These are phyloP conservation scores for Suillus alpinus DNA, from an alignment of 768 basidiomycete genomes.

Conservation along the genomic window DNA sequence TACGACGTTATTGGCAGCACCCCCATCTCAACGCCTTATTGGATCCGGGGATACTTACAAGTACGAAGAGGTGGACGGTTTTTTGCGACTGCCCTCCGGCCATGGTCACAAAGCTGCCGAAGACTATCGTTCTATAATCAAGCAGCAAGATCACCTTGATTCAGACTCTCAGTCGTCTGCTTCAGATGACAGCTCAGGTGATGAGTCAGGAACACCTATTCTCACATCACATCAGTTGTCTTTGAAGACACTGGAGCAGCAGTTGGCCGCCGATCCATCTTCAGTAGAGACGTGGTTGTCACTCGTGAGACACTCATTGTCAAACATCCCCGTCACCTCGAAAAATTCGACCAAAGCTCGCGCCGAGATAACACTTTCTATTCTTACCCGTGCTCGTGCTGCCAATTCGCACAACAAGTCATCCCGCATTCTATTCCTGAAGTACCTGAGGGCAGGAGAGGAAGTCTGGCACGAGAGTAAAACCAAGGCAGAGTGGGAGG, in stretches of 20 bases:
- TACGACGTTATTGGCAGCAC: constrained; percentile 49
- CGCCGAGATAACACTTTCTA: constrained; percentile 66
- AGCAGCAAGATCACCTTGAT: constrained; percentile 25
- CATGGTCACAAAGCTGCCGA: constrained; percentile 31
- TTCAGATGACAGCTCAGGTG: constrained; percentile 34
- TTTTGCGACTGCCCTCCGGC: constrained; percentile 54
- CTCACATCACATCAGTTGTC: constrained; percentile 58
- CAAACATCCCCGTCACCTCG: constrained; percentile 56
- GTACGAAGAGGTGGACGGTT: constrained; percentile 66
- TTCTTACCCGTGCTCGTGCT: constrained; percentile 62
- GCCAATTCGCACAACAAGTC: constrained; percentile 49
- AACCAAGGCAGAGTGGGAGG: constrained; percentile 66
- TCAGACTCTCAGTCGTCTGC: constrained; percentile 35
- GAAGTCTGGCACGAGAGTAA: constrained; percentile 63
- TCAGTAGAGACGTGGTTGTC: constrained; percentile 60
- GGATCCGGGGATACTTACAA: constrained; percentile 37
- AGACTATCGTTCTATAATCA: constrained; percentile 51
- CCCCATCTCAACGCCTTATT: constrained; percentile 50
- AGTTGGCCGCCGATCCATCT: constrained; percentile 48
- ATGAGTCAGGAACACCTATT: constrained; percentile 27
- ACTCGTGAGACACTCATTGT: constrained; percentile 60
- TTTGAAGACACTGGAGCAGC: constrained; percentile 56
- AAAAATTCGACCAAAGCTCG: constrained; percentile 69
- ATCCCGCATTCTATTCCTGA: constrained; percentile 53
- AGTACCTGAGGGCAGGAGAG: constrained; percentile 70